phyloP scores from a whole-genome alignment of 257 asterid species.

The Gentiana dahurica region DNA sequence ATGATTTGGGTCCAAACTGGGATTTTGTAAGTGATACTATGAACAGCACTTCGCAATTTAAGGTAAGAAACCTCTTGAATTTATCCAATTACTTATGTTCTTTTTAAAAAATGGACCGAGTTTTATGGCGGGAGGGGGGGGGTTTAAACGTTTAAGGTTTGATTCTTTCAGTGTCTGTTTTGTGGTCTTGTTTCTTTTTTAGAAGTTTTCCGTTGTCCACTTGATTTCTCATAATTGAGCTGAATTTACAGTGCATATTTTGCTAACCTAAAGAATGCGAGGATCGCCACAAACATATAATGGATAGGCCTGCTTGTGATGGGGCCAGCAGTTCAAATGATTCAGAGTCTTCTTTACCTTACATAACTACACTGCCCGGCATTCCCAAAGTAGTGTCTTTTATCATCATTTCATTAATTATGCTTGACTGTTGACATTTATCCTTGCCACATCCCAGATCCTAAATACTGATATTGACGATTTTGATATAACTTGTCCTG shows the following conservation, averaged over 20 bases:
- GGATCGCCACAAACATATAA: slow-evolving; percentile 66
- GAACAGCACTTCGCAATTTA: slow-evolving; percentile 77
- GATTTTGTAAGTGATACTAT: slow-evolving; percentile 94
- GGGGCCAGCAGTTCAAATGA: slow-evolving; percentile 96
- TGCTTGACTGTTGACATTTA: background rate
- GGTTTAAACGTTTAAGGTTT: background rate
- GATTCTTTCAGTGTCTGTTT: background rate
- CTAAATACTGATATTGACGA: too few relatives aligned
- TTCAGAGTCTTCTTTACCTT: slow-evolving; percentile 92
- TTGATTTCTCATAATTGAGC: background rate
- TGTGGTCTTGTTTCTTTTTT: background rate
- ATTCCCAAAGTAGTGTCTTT: slow-evolving; percentile 64
- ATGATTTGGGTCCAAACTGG: slow-evolving; percentile 98
- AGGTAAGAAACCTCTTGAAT: slow-evolving; percentile 32
- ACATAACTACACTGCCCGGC: slow-evolving; percentile 89
- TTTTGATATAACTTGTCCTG: slow-evolving; percentile 10
- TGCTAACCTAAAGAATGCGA: slow-evolving; percentile 94
- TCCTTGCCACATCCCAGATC: background rate
- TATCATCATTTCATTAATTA: slow-evolving; percentile 5
- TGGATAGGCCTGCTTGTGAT: slow-evolving; percentile 71
- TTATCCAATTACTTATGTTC: background rate
- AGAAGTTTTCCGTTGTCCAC: too few relatives aligned
- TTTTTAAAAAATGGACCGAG: background rate
- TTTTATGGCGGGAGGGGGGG: too few relatives aligned
- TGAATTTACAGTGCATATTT: slow-evolving; percentile 46